Percentiles rank a stretch among this genome's conserved stretches.
These are phyloP conservation scores for Monosporozyma aerobia DNA, from an alignment of 805 yeast species.

Conservation along the genomic window DNA sequence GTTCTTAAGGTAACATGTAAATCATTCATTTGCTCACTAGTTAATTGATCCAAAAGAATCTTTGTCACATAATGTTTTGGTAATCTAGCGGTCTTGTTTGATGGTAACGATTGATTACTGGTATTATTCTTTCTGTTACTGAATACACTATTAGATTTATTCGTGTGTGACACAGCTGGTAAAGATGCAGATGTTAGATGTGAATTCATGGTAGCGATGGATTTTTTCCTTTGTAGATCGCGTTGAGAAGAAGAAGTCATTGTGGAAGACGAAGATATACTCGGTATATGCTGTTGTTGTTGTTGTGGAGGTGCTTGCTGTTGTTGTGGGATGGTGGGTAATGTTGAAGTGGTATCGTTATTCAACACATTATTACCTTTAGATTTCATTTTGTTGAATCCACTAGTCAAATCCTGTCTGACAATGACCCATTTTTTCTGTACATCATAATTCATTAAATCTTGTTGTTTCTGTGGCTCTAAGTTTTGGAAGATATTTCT, in stretches of 20 bases:
- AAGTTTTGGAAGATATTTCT: slow-evolving; percentile 61
- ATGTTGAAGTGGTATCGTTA: slow-evolving; percentile 1
- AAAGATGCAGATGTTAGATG: background rate
- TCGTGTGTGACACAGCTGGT: background rate
- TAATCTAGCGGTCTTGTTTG: slow-evolving; percentile 32
- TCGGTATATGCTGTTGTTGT: background rate
- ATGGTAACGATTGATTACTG: background rate
- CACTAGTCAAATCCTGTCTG: slow-evolving; percentile 76
- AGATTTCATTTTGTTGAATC: slow-evolving; percentile 46
- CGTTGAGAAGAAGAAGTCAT: background rate
- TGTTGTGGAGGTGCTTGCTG: background rate
- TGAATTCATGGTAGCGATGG: background rate
- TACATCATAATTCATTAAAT: slow-evolving; percentile 62
- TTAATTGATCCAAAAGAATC: slow-evolving; percentile 60
- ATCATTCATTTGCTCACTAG: slow-evolving; percentile 64
- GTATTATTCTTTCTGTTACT: background rate
- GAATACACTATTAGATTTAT: background rate
- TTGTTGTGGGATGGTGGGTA: background rate
- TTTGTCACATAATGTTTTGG: slow-evolving; percentile 73
- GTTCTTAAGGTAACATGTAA: slow-evolving; percentile 89
- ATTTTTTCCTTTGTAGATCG: slow-evolving; percentile 1
- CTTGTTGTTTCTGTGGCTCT: slow-evolving; percentile 65
- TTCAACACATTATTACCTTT: slow-evolving; percentile 12
- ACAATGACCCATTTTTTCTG: slow-evolving; percentile 89
- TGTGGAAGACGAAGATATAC: background rate